Base-by-base conservation (phyloP, 306 rosid species). In the Cicer judaicum region DNA sequence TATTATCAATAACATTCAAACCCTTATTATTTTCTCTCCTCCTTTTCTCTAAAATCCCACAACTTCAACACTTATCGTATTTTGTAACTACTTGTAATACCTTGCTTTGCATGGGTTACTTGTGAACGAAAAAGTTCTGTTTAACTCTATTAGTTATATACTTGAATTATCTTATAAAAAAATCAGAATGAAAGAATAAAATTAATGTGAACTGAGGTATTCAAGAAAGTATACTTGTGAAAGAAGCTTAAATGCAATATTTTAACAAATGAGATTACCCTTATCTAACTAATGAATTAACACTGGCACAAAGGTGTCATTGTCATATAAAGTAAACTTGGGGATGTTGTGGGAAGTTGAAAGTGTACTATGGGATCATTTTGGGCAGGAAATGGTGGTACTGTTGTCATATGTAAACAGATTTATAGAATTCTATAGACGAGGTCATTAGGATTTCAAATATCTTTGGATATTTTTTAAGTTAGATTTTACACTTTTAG, bases 171-270 rank as follows among this genome's bases (percentile, higher is more conserved):
- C 65, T 15, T 13, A 62, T 62, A 62, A 38, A 62, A 16, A 40
- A 62, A n/a, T 55, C 62, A 4, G 38, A 18, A 55, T 9, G 47
- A 7, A 15, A 39, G 48, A 62, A 39, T 62, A 62, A 39, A 62
- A 62, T 18, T 18, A 62, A 3, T 5, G 68, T 29, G 48, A 62
- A 15, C 34, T 29, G 34, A 29, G 4, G 13, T 62, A 14, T 62
- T 1, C 48, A 62, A 13, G 68, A 62, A 62, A 62, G 14, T 38
- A 14, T 38, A 19, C 24, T 62, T 39, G 8, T 62, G 13, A 62
- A 14, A 62, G 47, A 62, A 62, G 48, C 29, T 62, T 39, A 39
- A 62, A 38, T 62, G 68, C 68, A 62, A 11, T 62, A 62, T 38
- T 38, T 62, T 39, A 62, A 62, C 47, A 62, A 62, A 38, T 13